phyloP scores from a whole-genome alignment of 202 grass and related monocot species.

The Cymbopogon flexuosus region DNA sequence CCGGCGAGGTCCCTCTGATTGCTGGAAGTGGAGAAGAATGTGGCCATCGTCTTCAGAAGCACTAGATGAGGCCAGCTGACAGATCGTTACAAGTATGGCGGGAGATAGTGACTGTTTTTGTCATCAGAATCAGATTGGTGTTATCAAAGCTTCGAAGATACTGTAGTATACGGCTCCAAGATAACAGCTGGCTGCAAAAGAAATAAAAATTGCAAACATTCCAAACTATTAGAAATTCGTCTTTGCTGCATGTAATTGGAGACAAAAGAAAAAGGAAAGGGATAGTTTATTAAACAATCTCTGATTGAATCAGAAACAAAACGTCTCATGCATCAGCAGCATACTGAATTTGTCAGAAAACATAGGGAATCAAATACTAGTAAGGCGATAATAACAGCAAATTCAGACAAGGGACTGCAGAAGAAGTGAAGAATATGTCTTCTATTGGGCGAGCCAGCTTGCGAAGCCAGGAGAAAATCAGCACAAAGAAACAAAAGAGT shows the following conservation, averaged over 20 bases:
- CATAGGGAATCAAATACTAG: background rate
- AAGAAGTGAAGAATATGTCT: conserved; percentile 7
- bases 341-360: conserved; percentile 2
- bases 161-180: conserved; percentile 17
- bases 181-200: conserved; percentile 21
- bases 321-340: background rate
- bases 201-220: conserved; percentile 2
- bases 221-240: background rate
- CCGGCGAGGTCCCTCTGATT: conserved; percentile 50
- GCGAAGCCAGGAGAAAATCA: conserved; percentile 6
- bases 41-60: conserved; percentile 62
- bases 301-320: conserved; percentile 2
- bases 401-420: conserved; percentile 4
- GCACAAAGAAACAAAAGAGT: background rate
- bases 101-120: background rate
- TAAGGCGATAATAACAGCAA: background rate
- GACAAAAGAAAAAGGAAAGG: background rate
- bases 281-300: background rate
- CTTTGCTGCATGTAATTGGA: background rate
- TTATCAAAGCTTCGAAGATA: conserved; percentile 12
- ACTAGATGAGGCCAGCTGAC: background rate
- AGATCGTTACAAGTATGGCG: conserved; percentile 19
- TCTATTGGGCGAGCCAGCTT: background rate
- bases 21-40: conserved; percentile 67
- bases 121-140: conserved; percentile 28